Conservation (phyloP, 805 yeast species). For the Myxozyma geophila region DNA sequence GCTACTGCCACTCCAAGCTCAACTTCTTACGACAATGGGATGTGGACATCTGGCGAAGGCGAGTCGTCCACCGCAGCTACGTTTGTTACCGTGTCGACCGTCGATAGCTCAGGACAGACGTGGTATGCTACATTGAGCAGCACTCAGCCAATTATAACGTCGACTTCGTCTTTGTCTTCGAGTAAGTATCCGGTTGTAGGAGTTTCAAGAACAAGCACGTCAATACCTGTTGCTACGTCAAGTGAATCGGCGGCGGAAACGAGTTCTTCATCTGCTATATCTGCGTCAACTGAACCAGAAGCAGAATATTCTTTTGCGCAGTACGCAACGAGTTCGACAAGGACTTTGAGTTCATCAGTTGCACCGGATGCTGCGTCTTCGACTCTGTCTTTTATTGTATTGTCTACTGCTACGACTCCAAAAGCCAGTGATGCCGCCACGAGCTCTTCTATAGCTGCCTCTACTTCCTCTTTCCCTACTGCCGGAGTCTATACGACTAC, state of each 20-base stretch:
- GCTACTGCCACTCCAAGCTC: neutral
- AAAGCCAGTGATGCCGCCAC: neutral
- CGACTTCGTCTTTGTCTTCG: constrained; percentile 1
- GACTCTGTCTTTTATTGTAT: neutral
- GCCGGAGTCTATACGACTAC: constrained; percentile 9
- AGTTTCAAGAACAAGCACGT: neutral
- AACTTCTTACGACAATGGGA: constrained; percentile 4
- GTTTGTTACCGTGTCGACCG: constrained; percentile 2
- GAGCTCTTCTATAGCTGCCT: neutral
- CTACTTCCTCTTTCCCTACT: constrained; percentile 4
- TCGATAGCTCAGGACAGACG: constrained; percentile 6
- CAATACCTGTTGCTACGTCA: neutral
- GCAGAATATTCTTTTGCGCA: neutral
- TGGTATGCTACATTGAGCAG: constrained; percentile 1
- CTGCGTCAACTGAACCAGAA: neutral
- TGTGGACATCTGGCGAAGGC: constrained; percentile 9
- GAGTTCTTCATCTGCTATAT: constrained; percentile 8
- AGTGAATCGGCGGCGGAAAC: neutral
- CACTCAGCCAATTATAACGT: neutral
- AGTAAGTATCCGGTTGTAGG: constrained; percentile 5
- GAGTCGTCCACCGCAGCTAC: neutral
- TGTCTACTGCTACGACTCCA: neutral
- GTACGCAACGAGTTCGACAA: neutral
- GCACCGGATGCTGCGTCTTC: neutral
- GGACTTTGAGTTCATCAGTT: neutral